Evolutionary conservation across 148 eudicot genomes (phyloP), one percentile per base, ranked within the genome.

Genomic region (Chenopodium suecicum): DNA sequence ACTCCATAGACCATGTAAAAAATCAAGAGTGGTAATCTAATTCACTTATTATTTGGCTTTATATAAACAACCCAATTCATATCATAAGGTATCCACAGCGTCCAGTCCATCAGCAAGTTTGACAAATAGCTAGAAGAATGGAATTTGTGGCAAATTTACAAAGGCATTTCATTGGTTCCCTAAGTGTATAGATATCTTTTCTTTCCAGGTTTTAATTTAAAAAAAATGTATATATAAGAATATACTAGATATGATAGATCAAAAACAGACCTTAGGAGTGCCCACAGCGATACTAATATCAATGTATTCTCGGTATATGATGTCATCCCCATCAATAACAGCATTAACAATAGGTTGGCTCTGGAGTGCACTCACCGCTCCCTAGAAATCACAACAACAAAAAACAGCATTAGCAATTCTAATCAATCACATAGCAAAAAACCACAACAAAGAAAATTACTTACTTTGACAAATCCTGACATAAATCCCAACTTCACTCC

Each of bases 281-380:
- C 99, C 99, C 79, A 95, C 99, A 83, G 99, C 99, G 74, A 96
- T 96, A 82, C 99, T 96, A 79, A 96, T 92, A 83, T 96, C 99
- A 74, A 94, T 81, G 60, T 96, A 92, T 80, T 96, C 98, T 88
- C 97, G 86, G 79, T 96, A 96, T 46, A 96, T 96, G 77, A 94
- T 95, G 73, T 95, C 98, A 88, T 93, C 98, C 54, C 99, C 99
- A 84, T 94, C 99, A 79, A 95, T 95, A 71, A 93, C 98, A 73
- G 97, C 98, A 85, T 95, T 95, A 74, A 95, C 91, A 58, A 90
- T 91, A 19, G 98, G 98, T 87, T 92, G 97, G 83, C 89, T 86
- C 88, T 95, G 98, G 32, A 95, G 92, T 66, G 91, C 98, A 85
- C 97, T 92, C 70, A 95, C 89, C 73, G 99, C 97, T 20, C 98